phyloP scores from a whole-genome alignment of 352 stramenopile genomes.

The Pythium periplocum region DNA sequence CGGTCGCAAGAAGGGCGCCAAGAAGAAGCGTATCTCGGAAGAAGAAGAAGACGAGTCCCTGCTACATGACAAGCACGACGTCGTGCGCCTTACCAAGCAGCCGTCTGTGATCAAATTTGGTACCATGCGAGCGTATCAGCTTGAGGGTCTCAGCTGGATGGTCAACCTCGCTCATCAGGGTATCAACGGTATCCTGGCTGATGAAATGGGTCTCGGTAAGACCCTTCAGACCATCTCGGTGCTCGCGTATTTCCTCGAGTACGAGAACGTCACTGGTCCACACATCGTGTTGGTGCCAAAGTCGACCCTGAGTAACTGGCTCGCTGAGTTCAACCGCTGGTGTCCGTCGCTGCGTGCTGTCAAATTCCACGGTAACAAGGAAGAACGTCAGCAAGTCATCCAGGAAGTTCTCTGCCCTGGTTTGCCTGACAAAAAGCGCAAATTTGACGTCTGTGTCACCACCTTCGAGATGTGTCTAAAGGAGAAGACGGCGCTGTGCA shows the following conservation, averaged over 20 bases:
- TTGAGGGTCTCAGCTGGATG: slow-evolving; percentile 98
- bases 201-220: slow-evolving; percentile 98
- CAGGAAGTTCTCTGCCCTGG: slow-evolving; percentile 87
- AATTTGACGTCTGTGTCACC: slow-evolving; percentile 96
- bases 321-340: slow-evolving; percentile 91
- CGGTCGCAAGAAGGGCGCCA: slow-evolving; percentile 1
- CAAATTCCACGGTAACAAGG: slow-evolving; percentile 91
- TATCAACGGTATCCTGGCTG: slow-evolving; percentile 97
- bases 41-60: slow-evolving; percentile 77
- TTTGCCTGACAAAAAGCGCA: slow-evolving; percentile 86
- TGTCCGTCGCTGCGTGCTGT: slow-evolving; percentile 88
- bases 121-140: slow-evolving; percentile 97
- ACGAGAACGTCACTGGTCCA: slow-evolving; percentile 81
- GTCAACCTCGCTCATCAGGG: slow-evolving; percentile 98
- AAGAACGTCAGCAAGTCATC: slow-evolving; percentile 82
- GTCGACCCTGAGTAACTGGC: slow-evolving; percentile 92
- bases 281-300: slow-evolving; percentile 94
- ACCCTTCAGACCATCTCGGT: slow-evolving; percentile 93
- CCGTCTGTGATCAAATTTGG: slow-evolving; percentile 91
- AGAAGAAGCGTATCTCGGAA: slow-evolving; percentile 88
- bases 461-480: slow-evolving; percentile 96
- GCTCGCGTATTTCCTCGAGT: slow-evolving; percentile 80
- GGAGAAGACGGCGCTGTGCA: slow-evolving; percentile 83
- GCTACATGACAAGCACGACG: slow-evolving; percentile 73
- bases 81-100: slow-evolving; percentile 89